Base-by-base conservation (phyloP, 1,139 yeast species). In the Kurtzmaniella quercitrusa region DNA sequence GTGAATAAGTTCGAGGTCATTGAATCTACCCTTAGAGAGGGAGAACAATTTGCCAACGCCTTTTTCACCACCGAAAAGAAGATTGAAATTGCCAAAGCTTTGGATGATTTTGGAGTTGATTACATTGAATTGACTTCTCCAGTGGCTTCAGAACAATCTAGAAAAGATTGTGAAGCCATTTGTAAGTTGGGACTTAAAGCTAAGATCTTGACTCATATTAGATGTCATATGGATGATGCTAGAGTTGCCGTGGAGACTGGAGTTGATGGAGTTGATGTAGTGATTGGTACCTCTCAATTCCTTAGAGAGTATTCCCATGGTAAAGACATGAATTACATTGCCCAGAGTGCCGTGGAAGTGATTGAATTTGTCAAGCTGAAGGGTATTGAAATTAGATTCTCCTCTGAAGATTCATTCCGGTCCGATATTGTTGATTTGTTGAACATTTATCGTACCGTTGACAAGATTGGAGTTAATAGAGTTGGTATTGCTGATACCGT, bases 401-500 rank as follows among this genome's bases (percentile, higher is more conserved):
- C 96, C 21, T 87, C 96, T 3, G 98, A 93, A 72, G 98, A 93
- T 71, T 89, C 97, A 7, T 93, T 93, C 79, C 85, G 98, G 75
- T 87, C 96, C 40, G 98, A 93, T 66, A 81, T 93, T 53, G 98
- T 93, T 46, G 98, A 93, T 63, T 76, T 93, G 63, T 79, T 93
- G 57, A 91, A 93, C 74, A 93, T 93, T 58, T 93, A 93, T 75
- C 86, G 93, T 70, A 90, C 98, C 27, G 98, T 93, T 50, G 95
- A 88, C 74, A 88, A 90, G 77, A 90, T 93, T 56, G 98, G 98
- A 60, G 98, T 93, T 46, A 90, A 93, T 77, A 85, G 98, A 72
- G 97, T 93, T 44, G 98, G 98, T 76, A 93, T 93, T 71, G 98
- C 98, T 50, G 98, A 93, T 69, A 93, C 98, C 41, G 98, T 93